Base-by-base conservation (phyloP, 805 yeast genomes). In the Schwanniomyces occidentalis region DNA sequence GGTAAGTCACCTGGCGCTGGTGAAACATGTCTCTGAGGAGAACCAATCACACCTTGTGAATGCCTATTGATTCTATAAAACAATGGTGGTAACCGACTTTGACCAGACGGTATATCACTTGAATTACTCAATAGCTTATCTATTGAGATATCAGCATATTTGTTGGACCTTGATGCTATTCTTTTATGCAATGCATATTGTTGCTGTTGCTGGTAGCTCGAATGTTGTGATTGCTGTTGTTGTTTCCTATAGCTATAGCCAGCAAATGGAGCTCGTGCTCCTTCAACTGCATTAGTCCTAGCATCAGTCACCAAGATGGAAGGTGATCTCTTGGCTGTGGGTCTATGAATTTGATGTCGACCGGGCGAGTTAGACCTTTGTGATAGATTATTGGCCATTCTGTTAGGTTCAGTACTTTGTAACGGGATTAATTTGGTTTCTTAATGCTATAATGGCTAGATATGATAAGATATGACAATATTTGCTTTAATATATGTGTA, bases 281-380 rank as follows among this genome's bases (percentile, higher is more conserved):
- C 72, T 42, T 70, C 69, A 15, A 66, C 59, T 35, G 61, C 68
- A 39, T 65, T 65, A 35, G 78, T 73, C 41, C 98, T 70, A 2
- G 86, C 78, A 62, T 90, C 98, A 0, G 98, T 91, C 24, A 90
- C 98, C 38, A 90, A 71, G 52, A 90, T 90, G 2, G 96, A 86
- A 8, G 98, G 97, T 19, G 96, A 86, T 49, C 97, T 65, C 49
- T 85, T 86, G 9, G 95, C 87, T 5, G 85, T 80, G 3, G 85
- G 82, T 38, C 71, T 54, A 37, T 54, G 65, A 4, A 24, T 14
- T 13, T 16, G 17, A 16, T 29, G 24, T 13, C 31, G 33, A 15
- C 26, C 27, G 6, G 39, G 33, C 5, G 40, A 22, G 13, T 29
- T 32, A 12, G 34, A 17, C 17, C 40, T 27, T 15, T 21, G 16